Base-by-base conservation (phyloP, 169 alveolate species). In the Perkinsus olseni region DNA sequence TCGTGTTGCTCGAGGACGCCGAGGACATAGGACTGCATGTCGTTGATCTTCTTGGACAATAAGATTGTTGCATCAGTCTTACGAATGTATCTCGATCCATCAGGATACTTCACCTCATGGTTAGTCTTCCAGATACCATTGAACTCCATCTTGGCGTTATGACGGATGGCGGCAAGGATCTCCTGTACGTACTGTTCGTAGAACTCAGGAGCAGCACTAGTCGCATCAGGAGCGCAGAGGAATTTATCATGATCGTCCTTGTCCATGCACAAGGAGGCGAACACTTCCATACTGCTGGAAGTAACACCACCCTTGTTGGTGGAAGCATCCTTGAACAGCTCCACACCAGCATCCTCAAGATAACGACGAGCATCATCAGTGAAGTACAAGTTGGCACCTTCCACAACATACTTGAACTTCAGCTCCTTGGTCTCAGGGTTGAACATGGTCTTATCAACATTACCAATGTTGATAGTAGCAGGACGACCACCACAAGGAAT, bases 401-500 rank as follows among this genome's bases (percentile, higher is more conserved):
- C 98, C n/a, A 96, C 98, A 74, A 97, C 94, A 93, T 93, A 97
- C 94, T 96, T 95, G 94, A 93, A 97, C 37, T 92, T 92, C 38
- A 40, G 50, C 50, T 40, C 50, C n/a, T 62, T 39, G 17, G 91
- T 93, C 74, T 50, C 93, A 38, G 95, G 95, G 91, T 95, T 94
- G 48, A 96, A 95, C 92, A 97, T 91, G 50, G 50, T 40, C 92
- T 91, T 74, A 93, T 96, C 92, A 0, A 97, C 98, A 90, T 97
- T 96, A 0, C 51, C 36, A 74, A 96, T 95, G 37, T 96, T 96
- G 39, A 96, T 95, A 4, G 98, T 93, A 38, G 96, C 96, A 28
- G 98, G 98, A 40, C 98, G 93, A 36, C 98, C 98, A 31, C 98
- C 98, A 93, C 98, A 96, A 4, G 98, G 98, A 91, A 96, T 96